Conservation (phyloP, 768 basidiomycete genomes). For the Auriscalpium microsporum region DNA sequence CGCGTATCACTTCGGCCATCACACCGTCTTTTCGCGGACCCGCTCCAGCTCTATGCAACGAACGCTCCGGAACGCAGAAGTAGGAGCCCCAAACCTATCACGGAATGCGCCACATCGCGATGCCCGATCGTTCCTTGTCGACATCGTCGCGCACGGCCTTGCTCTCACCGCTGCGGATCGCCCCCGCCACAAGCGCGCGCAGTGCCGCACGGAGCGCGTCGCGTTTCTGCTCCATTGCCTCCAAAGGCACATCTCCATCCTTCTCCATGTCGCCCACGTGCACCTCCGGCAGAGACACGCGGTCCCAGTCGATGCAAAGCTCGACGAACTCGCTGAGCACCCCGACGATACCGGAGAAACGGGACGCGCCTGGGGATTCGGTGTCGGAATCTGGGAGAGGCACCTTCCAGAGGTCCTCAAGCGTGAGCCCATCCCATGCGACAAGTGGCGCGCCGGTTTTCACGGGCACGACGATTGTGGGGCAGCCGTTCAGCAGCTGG, state of each 20-base stretch:
- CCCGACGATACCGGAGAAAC: conserved; percentile 45
- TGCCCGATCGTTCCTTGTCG: conserved; percentile 48
- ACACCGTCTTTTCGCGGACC: too few species aligned
- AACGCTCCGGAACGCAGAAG: too few species aligned
- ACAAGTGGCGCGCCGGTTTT: conserved; percentile 53
- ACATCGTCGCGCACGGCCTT: conserved; percentile 48
- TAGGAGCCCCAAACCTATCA: conserved; percentile 15
- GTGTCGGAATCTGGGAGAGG: conserved; percentile 27
- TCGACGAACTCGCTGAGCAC: conserved; percentile 53
- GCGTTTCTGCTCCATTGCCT: conserved; percentile 18
- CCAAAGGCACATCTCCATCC: conserved; percentile 6
- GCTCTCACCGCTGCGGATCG: conserved; percentile 43
- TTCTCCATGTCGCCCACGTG: conserved; percentile 13
- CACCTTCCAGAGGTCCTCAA: conserved; percentile 49
- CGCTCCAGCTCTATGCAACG: too few species aligned
- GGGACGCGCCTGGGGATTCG: conserved; percentile 25
- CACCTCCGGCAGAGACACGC: conserved; percentile 30
- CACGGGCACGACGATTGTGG: conserved; percentile 50
- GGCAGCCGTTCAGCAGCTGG: conserved; percentile 51
- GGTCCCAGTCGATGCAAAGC: conserved; percentile 54
- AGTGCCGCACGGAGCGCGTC: conserved; percentile 40
- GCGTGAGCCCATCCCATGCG: conserved; percentile 55
- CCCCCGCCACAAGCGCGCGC: conserved; percentile 43
- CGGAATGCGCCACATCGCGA: conserved; percentile 62
- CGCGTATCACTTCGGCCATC: too few species aligned